These are phyloP conservation scores for Boletus semigastroideus DNA, from an alignment of 1,284 basidiomycete genomes.

Conservation along the genomic window DNA sequence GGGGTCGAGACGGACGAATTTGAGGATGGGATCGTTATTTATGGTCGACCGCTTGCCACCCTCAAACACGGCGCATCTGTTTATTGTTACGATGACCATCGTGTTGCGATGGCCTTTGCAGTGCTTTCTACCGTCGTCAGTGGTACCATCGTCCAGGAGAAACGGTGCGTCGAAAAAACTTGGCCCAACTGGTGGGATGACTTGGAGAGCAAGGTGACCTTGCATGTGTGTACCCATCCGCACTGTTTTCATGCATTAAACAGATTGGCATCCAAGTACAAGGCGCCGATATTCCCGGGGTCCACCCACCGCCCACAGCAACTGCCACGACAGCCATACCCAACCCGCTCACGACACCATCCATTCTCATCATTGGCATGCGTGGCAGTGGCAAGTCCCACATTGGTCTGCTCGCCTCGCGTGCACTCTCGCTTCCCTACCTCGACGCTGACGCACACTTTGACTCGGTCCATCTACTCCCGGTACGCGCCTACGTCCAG, in stretches of 20 bases:
- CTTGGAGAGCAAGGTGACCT: slow-evolving; percentile 81
- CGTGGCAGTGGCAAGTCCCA: slow-evolving; percentile 95
- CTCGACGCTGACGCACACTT: slow-evolving; percentile 90
- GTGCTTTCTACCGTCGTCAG: slow-evolving; percentile 79
- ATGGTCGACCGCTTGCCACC: slow-evolving; percentile 67
- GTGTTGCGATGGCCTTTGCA: slow-evolving; percentile 98
- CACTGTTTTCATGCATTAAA: slow-evolving; percentile 1
- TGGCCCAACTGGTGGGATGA: slow-evolving; percentile 99
- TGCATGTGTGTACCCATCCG: background rate
- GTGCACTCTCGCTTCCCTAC: slow-evolving; percentile 73
- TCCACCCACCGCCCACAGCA: slow-evolving; percentile 34
- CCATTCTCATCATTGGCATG: slow-evolving; percentile 91
- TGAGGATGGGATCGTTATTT: slow-evolving; percentile 90
- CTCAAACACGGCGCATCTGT: slow-evolving; percentile 75
- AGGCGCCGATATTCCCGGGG: slow-evolving; percentile 72
- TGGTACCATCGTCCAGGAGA: slow-evolving; percentile 88
- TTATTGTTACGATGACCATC: slow-evolving; percentile 97
- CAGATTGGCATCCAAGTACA: slow-evolving; percentile 90
- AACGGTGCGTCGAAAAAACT: slow-evolving; percentile 98
- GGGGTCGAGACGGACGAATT: slow-evolving; percentile 92
- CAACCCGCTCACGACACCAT: slow-evolving; percentile 29
- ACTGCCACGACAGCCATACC: slow-evolving; percentile 35
- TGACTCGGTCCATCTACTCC: slow-evolving; percentile 59
- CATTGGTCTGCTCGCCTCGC: slow-evolving; percentile 79
- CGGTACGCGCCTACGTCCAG: slow-evolving; percentile 78